A percentile compares a stretch with the other conserved stretches of the same genome.
These are phyloP conservation scores for Eutypa lata DNA, from an alignment of 2,329 filamentous ascomycete genomes.

Conservation along the genomic window DNA sequence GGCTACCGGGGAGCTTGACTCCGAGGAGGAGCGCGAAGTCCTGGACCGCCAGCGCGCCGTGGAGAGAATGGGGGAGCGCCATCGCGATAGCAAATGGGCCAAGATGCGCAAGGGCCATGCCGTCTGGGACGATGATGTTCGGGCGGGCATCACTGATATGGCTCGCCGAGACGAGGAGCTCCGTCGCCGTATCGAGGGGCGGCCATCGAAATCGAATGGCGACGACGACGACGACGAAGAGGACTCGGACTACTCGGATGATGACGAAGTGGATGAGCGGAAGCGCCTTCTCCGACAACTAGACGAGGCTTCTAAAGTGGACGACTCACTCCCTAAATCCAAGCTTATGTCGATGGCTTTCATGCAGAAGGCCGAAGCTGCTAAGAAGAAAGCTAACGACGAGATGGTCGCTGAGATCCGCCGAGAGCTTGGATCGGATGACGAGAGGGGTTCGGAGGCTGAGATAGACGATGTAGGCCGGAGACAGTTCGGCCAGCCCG, in stretches of 20 bases:
- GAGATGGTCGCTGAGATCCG: constrained; percentile 68
- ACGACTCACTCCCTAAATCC: constrained; percentile 55
- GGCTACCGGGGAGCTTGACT: constrained; percentile 59
- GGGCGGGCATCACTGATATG: constrained; percentile 75
- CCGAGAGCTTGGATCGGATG: constrained; percentile 66
- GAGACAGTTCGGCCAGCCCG: constrained; percentile 59
- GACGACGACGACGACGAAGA: constrained; percentile 38
- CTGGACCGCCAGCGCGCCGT: constrained; percentile 74
- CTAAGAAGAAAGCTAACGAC: constrained; percentile 76
- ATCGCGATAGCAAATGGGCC: constrained; percentile 89
- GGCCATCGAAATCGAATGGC: constrained; percentile 31
- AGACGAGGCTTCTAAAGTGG: constrained; percentile 41
- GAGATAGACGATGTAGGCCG: constrained; percentile 63
- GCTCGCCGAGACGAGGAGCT: constrained; percentile 80
- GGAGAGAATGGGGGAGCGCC: constrained; percentile 80
- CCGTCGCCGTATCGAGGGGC: constrained; percentile 74
- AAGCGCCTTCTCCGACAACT: constrained; percentile 47
- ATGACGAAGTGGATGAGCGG: constrained; percentile 51
- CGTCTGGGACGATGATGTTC: constrained; percentile 85
- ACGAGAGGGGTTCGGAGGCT: constrained; percentile 48
- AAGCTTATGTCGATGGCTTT: constrained; percentile 85
- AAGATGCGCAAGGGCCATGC: constrained; percentile 80
- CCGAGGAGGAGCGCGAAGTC: constrained; percentile 62
- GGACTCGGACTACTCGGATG: constrained; percentile 53
- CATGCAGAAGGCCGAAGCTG: constrained; percentile 85